phyloP scores from a whole-genome alignment of 345 rosid genomes.

The Citrus trifoliata region DNA sequence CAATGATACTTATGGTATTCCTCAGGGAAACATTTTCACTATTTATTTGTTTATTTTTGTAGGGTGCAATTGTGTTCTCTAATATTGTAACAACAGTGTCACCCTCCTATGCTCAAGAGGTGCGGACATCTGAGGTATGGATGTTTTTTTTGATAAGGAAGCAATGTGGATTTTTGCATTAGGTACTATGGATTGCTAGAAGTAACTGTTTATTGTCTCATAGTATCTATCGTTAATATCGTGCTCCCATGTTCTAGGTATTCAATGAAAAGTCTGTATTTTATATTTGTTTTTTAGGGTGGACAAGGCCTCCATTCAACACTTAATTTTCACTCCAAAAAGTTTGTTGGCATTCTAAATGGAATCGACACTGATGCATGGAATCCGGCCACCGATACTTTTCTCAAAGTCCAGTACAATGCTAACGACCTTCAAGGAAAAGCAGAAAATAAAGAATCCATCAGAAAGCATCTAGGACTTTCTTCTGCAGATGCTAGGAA shows the following conservation, averaged over 20 bases:
- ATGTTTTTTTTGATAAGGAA: neutral
- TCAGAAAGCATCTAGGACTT: constrained; percentile 77
- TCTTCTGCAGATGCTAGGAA: constrained; percentile 57
- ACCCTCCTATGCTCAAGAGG: constrained; percentile 95
- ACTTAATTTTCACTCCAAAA: constrained; percentile 74
- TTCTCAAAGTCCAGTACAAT: constrained; percentile 73
- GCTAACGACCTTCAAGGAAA: constrained; percentile 84
- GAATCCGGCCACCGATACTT: constrained; percentile 89
- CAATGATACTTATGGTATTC: neutral
- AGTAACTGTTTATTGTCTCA: neutral
- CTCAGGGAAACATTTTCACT: neutral
- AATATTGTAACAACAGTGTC: constrained; percentile 97
- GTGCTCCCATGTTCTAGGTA: neutral
- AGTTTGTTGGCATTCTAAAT: constrained; percentile 85
- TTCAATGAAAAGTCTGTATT: neutral
- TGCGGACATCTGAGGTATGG: constrained; percentile 83
- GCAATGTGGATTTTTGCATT: neutral
- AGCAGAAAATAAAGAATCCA: constrained; percentile 68
- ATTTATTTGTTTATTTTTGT: constrained; percentile 21
- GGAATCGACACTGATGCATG: constrained; percentile 92
- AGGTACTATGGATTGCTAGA: neutral
- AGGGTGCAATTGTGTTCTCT: constrained; percentile 97
- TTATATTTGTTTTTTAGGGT: constrained; percentile 48
- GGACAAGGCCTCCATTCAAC: constrained; percentile 91
- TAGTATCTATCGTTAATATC: neutral